Evolutionary conservation across 2,329 filamentous ascomycete species (phyloP).

Genomic region (Aspergillus aculeatinus): DNA sequence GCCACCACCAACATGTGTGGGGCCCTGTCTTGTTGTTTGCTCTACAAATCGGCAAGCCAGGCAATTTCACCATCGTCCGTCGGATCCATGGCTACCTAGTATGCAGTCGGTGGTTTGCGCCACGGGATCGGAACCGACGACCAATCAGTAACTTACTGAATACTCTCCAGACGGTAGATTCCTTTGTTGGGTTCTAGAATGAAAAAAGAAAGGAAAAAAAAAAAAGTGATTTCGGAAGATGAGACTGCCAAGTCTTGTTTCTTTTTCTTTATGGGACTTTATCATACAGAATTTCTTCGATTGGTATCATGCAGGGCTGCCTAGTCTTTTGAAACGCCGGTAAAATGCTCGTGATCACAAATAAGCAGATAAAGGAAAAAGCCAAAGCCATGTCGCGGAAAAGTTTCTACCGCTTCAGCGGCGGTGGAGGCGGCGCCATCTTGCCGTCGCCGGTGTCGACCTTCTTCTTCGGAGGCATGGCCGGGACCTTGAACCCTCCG

Average conservation of each 20-base stretch:
- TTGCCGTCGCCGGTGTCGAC: constrained; percentile 63
- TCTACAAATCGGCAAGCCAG: too few species aligned
- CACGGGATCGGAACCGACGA: neutral
- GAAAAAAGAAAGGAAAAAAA: neutral
- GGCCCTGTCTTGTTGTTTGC: neutral
- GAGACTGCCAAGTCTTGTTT: neutral
- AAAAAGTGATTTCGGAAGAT: neutral
- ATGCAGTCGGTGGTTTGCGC: neutral
- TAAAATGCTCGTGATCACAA: constrained; percentile 14
- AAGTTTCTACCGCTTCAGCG: constrained; percentile 20
- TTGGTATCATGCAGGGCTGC: constrained; percentile 23
- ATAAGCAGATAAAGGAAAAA: constrained; percentile 16
- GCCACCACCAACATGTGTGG: neutral
- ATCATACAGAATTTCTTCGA: constrained; percentile 13
- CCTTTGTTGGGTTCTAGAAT: neutral
- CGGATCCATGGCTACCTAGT: constrained; percentile 1
- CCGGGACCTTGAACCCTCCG: constrained; percentile 79
- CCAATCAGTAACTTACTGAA: neutral
- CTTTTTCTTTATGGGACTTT: neutral
- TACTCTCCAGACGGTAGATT: too few species aligned
- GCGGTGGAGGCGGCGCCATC: constrained; percentile 46
- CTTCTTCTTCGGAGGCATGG: constrained; percentile 71
- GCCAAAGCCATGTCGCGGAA: neutral
- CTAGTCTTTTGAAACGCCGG: constrained; percentile 13
- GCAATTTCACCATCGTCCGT: constrained; percentile 3